Percentiles rank a stretch among this genome's conserved stretches.
Evolutionary conservation across 2,329 filamentous ascomycete species (phyloP).

Genomic region (Fusarium virguliforme): DNA sequence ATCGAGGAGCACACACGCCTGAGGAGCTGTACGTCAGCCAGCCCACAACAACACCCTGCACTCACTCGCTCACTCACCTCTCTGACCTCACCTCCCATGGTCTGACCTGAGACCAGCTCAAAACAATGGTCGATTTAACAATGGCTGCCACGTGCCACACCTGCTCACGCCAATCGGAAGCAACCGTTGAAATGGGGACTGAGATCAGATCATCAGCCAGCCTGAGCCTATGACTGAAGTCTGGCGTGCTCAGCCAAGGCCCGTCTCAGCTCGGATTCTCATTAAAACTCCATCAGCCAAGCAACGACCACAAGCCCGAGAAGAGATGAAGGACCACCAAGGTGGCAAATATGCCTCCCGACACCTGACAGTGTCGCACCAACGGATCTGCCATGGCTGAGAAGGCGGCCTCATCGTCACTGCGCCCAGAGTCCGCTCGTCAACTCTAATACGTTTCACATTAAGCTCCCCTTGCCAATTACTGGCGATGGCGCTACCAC

Average conservation of each 20-base stretch:
- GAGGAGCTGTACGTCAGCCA: constrained; percentile 27
- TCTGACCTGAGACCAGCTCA: constrained; percentile 50
- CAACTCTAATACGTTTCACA: neutral
- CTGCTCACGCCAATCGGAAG: constrained; percentile 46
- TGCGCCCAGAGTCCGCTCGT: constrained; percentile 14
- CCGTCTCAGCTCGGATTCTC: neutral
- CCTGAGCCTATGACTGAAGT: constrained; percentile 17
- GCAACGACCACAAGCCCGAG: neutral
- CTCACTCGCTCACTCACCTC: neutral
- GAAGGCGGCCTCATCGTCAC: constrained; percentile 9
- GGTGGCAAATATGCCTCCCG: neutral
- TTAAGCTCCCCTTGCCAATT: constrained; percentile 1
- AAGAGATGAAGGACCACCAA: neutral
- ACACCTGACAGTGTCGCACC: constrained; percentile 8
- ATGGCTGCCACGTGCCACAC: constrained; percentile 48
- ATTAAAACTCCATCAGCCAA: neutral
- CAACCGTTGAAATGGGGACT: constrained; percentile 14
- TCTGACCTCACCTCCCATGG: constrained; percentile 23
- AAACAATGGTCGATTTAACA: constrained; percentile 47
- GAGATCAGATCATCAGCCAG: constrained; percentile 17
- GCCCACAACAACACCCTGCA: neutral
- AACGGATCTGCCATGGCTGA: constrained; percentile 12
- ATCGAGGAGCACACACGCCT: constrained; percentile 10
- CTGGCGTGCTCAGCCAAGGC: constrained; percentile 13
- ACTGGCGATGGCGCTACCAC: neutral